Evolutionary conservation across 495 filamentous ascomycete species (phyloP).

Genomic region (Gamarada debralockiae): DNA sequence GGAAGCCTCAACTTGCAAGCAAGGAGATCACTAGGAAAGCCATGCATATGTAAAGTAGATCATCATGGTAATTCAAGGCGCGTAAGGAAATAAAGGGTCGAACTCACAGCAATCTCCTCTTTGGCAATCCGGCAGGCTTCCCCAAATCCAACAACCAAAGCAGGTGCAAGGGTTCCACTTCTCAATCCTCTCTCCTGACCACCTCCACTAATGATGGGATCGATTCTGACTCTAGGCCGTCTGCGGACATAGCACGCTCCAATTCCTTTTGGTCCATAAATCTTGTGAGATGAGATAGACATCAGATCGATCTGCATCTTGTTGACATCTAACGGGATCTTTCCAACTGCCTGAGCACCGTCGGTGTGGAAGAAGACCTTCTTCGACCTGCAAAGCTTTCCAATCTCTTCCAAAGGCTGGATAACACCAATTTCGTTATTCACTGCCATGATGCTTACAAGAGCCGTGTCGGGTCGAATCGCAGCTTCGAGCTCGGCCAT

Average conservation of each 20-base stretch:
- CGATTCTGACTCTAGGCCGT: conserved; percentile 86
- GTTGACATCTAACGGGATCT: conserved; percentile 95
- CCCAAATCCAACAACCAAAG: conserved; percentile 86
- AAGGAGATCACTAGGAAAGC: conserved; percentile 55
- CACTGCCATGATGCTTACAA: conserved; percentile 97
- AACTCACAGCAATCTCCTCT: conserved; percentile 84
- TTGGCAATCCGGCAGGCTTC: conserved; percentile 91
- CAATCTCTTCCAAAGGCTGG: conserved; percentile 91
- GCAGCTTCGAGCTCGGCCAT: conserved; percentile 85
- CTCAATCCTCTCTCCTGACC: conserved; percentile 93
- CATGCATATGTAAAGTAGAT: conserved; percentile 69
- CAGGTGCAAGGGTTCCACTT: conserved; percentile 88
- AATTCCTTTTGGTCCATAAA: conserved; percentile 96
- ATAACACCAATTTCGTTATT: conserved; percentile 99
- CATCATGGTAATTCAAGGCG: conserved; percentile 43
- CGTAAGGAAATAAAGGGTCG: conserved; percentile 4
- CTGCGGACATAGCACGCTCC: conserved; percentile 94
- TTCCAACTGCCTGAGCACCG: conserved; percentile 92
- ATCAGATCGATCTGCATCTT: conserved; percentile 96
- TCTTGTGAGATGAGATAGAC: conserved; percentile 99
- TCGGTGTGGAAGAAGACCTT: conserved; percentile 99
- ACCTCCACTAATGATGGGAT: conserved; percentile 93
- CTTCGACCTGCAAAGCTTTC: conserved; percentile 81
- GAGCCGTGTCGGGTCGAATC: conserved; percentile 82
- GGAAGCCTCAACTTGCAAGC: conserved; percentile 28